phyloP scores from a whole-genome alignment of 805 yeast genomes.

The Pichia californica region DNA sequence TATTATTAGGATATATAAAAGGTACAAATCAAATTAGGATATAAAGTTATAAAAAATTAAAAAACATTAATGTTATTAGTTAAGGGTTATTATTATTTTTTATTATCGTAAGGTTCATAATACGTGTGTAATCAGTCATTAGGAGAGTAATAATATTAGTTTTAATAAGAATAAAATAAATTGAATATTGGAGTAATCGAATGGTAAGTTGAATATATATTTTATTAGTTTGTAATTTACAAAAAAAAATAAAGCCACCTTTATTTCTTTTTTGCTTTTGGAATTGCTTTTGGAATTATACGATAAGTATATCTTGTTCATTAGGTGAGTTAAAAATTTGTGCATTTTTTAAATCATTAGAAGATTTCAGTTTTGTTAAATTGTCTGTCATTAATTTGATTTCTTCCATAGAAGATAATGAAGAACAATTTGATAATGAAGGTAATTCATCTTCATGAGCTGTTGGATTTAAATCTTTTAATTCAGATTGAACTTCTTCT shows the following conservation, averaged over 20 bases:
- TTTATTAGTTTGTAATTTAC: too few species aligned
- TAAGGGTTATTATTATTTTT: too few species aligned
- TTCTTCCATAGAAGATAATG: conserved; percentile 24
- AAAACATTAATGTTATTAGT: too few species aligned
- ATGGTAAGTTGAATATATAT: too few species aligned
- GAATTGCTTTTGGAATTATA: neutral
- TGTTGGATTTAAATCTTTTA: neutral
- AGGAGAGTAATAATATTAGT: too few species aligned
- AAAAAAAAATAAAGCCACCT: conserved; percentile 9
- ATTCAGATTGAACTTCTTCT: neutral
- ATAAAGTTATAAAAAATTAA: too few species aligned
- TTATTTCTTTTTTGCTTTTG: neutral
- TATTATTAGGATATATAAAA: too few species aligned
- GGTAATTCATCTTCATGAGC: conserved; percentile 19
- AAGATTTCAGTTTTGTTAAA: neutral
- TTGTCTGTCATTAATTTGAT: neutral
- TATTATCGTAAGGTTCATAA: too few species aligned
- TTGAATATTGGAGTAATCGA: too few species aligned
- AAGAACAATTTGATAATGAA: conserved; percentile 24
- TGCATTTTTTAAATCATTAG: neutral
- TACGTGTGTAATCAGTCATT: too few species aligned
- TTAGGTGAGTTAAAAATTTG: neutral
- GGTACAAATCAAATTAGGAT: too few species aligned
- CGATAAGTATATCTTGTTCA: neutral
- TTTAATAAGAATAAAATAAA: too few species aligned